Base-by-base conservation (phyloP, 805 yeast genomes). In the Saturnispora dispora region DNA sequence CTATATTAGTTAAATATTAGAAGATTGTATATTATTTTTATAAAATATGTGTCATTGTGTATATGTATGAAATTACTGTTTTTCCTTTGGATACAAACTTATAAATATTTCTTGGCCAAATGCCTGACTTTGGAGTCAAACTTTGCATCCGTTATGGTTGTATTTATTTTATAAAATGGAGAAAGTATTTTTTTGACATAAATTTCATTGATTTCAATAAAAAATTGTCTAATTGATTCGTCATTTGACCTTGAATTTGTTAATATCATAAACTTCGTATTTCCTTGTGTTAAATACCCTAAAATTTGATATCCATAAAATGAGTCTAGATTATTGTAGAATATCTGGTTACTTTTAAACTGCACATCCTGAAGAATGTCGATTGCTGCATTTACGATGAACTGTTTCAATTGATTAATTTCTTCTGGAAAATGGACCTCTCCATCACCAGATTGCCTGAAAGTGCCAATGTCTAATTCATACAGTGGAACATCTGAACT, bases 321-420 rank as follows among this genome's bases (percentile, higher is more conserved):
- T 36, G 83, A 81, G 67, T 93, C 99, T 18, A 91, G 78, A 44
- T 78, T 78, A 45, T 91, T 90, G 55, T 89, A 69, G 61, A 85
- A 83, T 55, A 85, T 72, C 43, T 76, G 72, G 55, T 74, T 79
- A 9, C 78, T 73, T 46, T 79, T 77, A 91, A 96, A 89, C 63
- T 89, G 97, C 2, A 81, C 68, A 59, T 90, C 96, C 56, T 93
- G 96, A 0, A 93, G 81, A n/a, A 93, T 74, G 65, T 93, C 99
- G 36, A 93, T 68, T 2, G 98, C 81, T 1, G 96, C 79, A 62
- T 93, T 95, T 35, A 90, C 77, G 28, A 93, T 82, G 61, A 89
- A 91, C 22, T 96, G 97, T 57, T 85, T 82, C 36, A 91, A 69
- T 61, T 91, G 96, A 58, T 77, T 76, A 64, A 88, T 77, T 47